phyloP scores from a whole-genome alignment of 1,139 yeast species.

The Saccharomyces hybrid region DNA sequence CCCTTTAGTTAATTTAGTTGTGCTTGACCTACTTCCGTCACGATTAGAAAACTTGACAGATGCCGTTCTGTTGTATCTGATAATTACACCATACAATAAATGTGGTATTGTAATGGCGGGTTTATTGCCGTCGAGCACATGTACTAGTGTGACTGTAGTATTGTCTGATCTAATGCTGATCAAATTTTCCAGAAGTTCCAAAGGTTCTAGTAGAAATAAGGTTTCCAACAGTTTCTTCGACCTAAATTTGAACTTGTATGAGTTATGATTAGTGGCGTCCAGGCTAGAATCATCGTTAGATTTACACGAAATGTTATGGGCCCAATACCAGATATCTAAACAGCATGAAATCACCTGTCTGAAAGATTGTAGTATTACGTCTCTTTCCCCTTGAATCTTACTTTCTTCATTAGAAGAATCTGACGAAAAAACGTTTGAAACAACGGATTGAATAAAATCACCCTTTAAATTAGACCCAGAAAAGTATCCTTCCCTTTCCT shows the following conservation, averaged over 20 bases:
- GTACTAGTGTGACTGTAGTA: conserved; percentile 30
- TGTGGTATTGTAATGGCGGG: conserved; percentile 70
- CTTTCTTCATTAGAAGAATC: conserved; percentile 59
- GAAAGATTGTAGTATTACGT: conserved; percentile 53
- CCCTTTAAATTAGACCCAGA: conserved; percentile 17
- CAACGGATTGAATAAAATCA: conserved; percentile 32
- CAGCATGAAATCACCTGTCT: conserved; percentile 51
- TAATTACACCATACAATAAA: conserved; percentile 48
- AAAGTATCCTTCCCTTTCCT: conserved; percentile 25
- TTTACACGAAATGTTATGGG: conserved; percentile 65
- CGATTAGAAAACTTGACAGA: conserved; percentile 14
- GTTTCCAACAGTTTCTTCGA: conserved; percentile 62
- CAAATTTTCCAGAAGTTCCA: conserved; percentile 64
- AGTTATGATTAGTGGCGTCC: conserved; percentile 36
- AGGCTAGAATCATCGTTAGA: conserved; percentile 40
- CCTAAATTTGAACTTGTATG: conserved; percentile 64
- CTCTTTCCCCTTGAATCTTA: conserved; percentile 47
- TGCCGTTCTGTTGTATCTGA: conserved; percentile 36
- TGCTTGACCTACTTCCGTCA: conserved; percentile 6
- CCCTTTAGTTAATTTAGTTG: conserved; percentile 21
- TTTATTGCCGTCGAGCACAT: conserved; percentile 78
- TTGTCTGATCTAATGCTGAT: conserved; percentile 33
- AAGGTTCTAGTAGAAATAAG: conserved; percentile 62
- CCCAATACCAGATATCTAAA: conserved; percentile 68
- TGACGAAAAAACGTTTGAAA: conserved; percentile 76